Conservation (phyloP, 1,139 yeast genomes). For the Pneumocystis sp. region DNA sequence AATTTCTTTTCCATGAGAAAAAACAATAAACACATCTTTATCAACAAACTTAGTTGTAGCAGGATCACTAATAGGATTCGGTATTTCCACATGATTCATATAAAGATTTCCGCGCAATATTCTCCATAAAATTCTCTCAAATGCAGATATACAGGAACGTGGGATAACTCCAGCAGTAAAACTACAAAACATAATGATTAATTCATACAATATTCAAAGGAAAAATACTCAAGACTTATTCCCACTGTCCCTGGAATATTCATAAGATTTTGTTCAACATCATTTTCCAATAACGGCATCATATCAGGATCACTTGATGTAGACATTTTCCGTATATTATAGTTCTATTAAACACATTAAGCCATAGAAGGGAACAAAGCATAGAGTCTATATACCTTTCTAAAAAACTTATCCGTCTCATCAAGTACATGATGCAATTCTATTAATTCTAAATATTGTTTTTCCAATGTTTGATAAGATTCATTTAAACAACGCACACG, state of each 20-base stretch:
- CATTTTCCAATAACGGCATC: constrained; percentile 22
- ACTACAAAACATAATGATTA: constrained; percentile 23
- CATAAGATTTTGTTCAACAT: constrained; percentile 15
- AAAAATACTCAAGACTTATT: neutral
- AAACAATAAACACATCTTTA: constrained; percentile 67
- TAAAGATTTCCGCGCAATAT: constrained; percentile 77
- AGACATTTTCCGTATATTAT: constrained; percentile 18
- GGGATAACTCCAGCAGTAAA: constrained; percentile 76
- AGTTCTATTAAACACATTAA: constrained; percentile 17
- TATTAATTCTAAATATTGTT: constrained; percentile 40
- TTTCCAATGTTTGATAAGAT: constrained; percentile 39
- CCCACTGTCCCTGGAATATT: neutral
- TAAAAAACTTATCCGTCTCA: constrained; percentile 57
- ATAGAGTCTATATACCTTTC: constrained; percentile 17
- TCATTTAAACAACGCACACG: constrained; percentile 42
- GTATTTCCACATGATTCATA: constrained; percentile 54
- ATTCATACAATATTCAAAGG: neutral
- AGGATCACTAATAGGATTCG: constrained; percentile 41
- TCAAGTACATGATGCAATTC: constrained; percentile 56
- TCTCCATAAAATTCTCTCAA: constrained; percentile 88
- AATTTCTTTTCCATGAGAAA: constrained; percentile 72
- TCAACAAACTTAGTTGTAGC: constrained; percentile 35
- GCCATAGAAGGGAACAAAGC: neutral
- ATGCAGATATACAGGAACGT: constrained; percentile 49
- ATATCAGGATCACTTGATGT: constrained; percentile 23